Evolutionary conservation across 202 grass and related monocot genomes (phyloP), one percentile per base, ranked within the genome.

Genomic region (Musa balbisiana): DNA sequence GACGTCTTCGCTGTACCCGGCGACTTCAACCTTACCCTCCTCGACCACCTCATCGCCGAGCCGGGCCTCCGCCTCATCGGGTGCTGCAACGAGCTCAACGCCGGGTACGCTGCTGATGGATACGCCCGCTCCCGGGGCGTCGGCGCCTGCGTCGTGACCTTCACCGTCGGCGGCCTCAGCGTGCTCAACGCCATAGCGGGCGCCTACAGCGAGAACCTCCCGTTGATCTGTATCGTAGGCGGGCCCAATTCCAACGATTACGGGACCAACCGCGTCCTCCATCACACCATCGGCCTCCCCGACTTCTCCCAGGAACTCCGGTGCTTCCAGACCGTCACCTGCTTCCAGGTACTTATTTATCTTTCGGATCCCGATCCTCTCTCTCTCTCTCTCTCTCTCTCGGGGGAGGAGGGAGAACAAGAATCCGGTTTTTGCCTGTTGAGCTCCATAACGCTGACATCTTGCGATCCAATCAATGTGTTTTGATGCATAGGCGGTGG

Each of bases 11-110:
- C 82, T 21, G 82, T 91, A 4, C 85, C 85, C 1, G 85, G 83
- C 11, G 83, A 91, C 82, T 87, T 87, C 85, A 91, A 85, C 85
- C 80, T 87, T 11, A 78, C 80, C n/a, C 80, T 91, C 17, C 85
- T 91, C 14, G 85, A 91, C 68, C 76, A 86, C 75, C 83, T 87
- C 70, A 83, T 83, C 65, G 80, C 85, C 64, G 86, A 85, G 80
- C 80, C 80, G 0, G 86, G 82, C 52, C 89, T 88, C 21, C 71
- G 1, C 67, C 79, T 92, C 22, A 63, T 89, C 14, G 83, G 89
- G 62, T 96, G 88, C 82, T 96, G 88, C 80, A 91, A 91, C 67
- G 92, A 95, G 81, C 86, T 95, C 52, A 95, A 96, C 72, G 92
- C 87, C 13, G 92, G 92, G 12, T 92, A 92, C 73, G 92, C 89